phyloP scores from a whole-genome alignment of 1,139 yeast genomes.

The Pneumocystis oryctolagi region DNA sequence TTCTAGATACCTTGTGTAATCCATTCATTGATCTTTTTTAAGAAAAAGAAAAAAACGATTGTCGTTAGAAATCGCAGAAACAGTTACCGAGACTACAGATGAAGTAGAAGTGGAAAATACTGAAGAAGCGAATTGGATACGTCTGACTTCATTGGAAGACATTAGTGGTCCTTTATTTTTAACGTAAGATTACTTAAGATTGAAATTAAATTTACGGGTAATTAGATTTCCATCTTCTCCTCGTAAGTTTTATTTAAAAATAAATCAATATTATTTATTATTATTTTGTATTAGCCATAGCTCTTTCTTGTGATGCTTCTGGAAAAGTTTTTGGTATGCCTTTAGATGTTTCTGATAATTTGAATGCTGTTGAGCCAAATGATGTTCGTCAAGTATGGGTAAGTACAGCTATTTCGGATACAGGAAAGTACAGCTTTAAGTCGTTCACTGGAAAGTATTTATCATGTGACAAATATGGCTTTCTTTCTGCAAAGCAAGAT shows the following conservation, averaged over 20 bases:
- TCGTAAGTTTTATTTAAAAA: background rate
- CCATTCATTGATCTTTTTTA: background rate
- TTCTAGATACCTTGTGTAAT: background rate
- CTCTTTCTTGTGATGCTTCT: slow-evolving; percentile 8
- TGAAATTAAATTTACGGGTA: background rate
- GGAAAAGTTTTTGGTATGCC: slow-evolving; percentile 8
- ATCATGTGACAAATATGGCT: slow-evolving; percentile 9
- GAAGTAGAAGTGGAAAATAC: background rate
- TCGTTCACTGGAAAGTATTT: slow-evolving; percentile 9
- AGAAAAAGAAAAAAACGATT: background rate
- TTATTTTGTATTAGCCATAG: slow-evolving; percentile 2
- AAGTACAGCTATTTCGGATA: slow-evolving; percentile 4
- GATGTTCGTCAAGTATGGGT: slow-evolving; percentile 13
- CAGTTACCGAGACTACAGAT: background rate
- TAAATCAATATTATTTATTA: background rate
- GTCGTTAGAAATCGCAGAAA: background rate
- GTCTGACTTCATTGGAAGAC: background rate
- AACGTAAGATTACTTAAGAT: background rate
- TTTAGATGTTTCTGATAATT: background rate
- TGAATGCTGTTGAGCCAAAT: slow-evolving; percentile 7
- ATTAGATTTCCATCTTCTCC: background rate
- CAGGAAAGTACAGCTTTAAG: slow-evolving; percentile 5
- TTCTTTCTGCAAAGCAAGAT: slow-evolving; percentile 8
- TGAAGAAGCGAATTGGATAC: background rate
- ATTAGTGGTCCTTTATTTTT: background rate